Evolutionary conservation across 1,284 basidiomycete species (phyloP), one percentile per base, ranked within the genome.

Genomic region (Apiotrichum veenhuisii): DNA sequence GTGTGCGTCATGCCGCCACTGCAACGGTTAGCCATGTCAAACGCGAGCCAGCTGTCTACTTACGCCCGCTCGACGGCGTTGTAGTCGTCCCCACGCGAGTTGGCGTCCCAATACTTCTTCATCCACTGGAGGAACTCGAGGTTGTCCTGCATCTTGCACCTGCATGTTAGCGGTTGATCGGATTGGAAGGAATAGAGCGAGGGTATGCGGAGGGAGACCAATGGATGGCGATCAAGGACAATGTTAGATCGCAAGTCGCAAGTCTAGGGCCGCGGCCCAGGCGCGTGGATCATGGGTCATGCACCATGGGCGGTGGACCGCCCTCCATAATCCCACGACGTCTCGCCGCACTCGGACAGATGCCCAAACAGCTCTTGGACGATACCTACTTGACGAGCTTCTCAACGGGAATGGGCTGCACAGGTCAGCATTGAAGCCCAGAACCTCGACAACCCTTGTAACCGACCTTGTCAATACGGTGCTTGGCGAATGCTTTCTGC

Each of bases 111-210:
- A 78, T 87, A 97, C 53, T 88, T 88, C 74, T 94, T 94, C 70
- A 92, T 83, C 95, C 95, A 98, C 77, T 99, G 95, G 55, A 95
- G 75, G 78, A 98, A 98, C 76, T 99, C 96, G 66, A 99, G 87
- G 78, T 99, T 99, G 78, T 98, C 96, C 87, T 98, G 96, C 95
- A 98, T 98, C 81, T 98, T 98, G 82, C 95, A 98, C 57, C 71
- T 73, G 42, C 8, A 10, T 34, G 48, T 37, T n/a, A 53, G 42
- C 37, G n/a, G 22, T 9, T 14, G 20, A 50, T 25, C 30, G 41
- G 2, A 26, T 7, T 26, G 11, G 23, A 8, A 17, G 20, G 49
- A 9, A 5, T n/a, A n/a, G 25, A 27, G 42, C 30, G 14, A 11
- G 44, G 26, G 22, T 34, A 15, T 8, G 43, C 14, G 25, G 43